Conservation (phyloP, 805 yeast genomes). For the Ogataea nitratoaversa region DNA sequence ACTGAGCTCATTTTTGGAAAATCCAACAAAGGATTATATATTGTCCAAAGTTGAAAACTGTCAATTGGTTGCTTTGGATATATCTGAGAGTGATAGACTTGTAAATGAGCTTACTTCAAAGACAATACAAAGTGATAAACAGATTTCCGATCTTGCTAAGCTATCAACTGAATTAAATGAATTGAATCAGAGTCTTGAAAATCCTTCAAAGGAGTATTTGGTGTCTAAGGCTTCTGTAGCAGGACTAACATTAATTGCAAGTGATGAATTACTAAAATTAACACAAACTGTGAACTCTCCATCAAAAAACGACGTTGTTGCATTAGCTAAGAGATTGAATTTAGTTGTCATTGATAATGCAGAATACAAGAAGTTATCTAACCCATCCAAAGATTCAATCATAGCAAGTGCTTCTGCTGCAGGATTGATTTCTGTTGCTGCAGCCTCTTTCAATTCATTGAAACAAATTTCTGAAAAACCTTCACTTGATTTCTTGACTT, state of each 20-base stretch:
- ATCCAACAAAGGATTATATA: constrained; percentile 26
- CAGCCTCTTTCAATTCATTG: constrained; percentile 22
- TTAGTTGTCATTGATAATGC: constrained; percentile 31
- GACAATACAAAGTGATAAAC: too few species aligned
- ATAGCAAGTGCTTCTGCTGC: constrained; percentile 26
- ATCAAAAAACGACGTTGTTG: constrained; percentile 11
- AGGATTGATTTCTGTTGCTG: constrained; percentile 35
- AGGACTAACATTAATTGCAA: not conserved
- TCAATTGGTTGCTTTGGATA: constrained; percentile 5
- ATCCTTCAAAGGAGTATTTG: constrained; percentile 1
- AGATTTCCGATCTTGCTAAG: too few species aligned
- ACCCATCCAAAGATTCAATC: constrained; percentile 11
- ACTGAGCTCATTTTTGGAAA: constrained; percentile 12
- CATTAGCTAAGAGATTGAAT: constrained; percentile 30
- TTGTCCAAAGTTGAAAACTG: constrained; percentile 19
- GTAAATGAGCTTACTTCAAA: not conserved
- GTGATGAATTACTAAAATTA: constrained; percentile 1
- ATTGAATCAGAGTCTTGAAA: not conserved
- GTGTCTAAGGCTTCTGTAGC: not conserved
- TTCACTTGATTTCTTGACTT: constrained; percentile 23
- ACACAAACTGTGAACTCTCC: not conserved
- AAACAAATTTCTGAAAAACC: constrained; percentile 21
- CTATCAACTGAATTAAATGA: too few species aligned
- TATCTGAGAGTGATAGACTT: constrained; percentile 4
- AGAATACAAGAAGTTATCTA: not conserved